Percentiles rank a stretch among this genome's conserved stretches.
Conservation (phyloP, 106 monocot genomes). For the Acorus calamus region DNA sequence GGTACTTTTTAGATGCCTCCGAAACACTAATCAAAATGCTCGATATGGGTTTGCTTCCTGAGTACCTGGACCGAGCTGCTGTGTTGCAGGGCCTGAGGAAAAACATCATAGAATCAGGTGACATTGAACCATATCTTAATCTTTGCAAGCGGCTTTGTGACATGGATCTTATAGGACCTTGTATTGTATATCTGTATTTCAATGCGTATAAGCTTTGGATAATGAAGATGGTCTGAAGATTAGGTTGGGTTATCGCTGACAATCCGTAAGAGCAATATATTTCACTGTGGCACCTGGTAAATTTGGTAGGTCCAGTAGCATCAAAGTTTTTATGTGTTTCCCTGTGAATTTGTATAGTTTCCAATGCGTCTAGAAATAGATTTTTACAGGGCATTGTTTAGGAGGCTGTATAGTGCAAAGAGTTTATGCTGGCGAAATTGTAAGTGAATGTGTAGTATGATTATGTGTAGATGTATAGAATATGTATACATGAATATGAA, state of each 20-base stretch:
- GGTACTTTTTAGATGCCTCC: constrained; percentile 61
- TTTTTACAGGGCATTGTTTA: too few relatives aligned
- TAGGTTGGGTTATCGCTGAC: too few relatives aligned
- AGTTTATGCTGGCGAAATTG: too few relatives aligned
- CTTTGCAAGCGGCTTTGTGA: constrained; percentile 73
- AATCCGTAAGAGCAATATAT: not conserved
- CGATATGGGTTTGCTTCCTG: constrained; percentile 58
- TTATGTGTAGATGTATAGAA: too few relatives aligned
- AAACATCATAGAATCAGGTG: constrained; percentile 52
- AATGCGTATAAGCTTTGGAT: constrained; percentile 67
- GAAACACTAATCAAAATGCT: constrained; percentile 68
- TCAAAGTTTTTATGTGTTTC: too few relatives aligned
- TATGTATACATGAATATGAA: too few relatives aligned
- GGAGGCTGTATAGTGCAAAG: too few relatives aligned
- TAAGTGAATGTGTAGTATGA: too few relatives aligned
- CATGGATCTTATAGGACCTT: constrained; percentile 67
- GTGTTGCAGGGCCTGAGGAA: constrained; percentile 76
- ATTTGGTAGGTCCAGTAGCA: too few relatives aligned
- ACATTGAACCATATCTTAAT: constrained; percentile 55
- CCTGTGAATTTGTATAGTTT: too few relatives aligned
- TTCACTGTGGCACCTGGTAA: too few relatives aligned
- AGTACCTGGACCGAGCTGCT: constrained; percentile 63
- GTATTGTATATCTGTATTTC: constrained; percentile 71
- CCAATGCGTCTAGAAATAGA: too few relatives aligned
- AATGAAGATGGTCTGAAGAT: constrained; percentile 45